These are phyloP conservation scores for Amanita brunnescens DNA, from an alignment of 768 basidiomycete species.

Conservation along the genomic window DNA sequence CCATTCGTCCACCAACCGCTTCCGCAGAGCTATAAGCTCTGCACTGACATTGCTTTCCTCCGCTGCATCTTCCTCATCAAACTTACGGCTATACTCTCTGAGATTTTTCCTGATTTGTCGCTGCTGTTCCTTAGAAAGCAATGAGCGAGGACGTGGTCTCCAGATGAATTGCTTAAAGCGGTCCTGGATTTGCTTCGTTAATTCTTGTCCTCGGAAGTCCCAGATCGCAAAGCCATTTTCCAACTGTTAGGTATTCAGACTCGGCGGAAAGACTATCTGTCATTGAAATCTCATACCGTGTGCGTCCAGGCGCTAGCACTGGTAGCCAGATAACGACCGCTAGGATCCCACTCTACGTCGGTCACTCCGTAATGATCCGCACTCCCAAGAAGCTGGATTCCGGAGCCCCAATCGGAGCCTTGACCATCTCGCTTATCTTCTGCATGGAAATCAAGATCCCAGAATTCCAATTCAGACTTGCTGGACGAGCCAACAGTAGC, in stretches of 20 bases:
- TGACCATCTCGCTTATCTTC: conserved; percentile 54
- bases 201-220: conserved; percentile 97
- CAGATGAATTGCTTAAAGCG: conserved; percentile 99
- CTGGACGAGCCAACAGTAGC: conserved; percentile 92
- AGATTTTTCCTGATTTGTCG: conserved; percentile 80
- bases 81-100: conserved; percentile 81
- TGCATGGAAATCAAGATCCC: conserved; percentile 89
- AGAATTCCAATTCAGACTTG: conserved; percentile 98
- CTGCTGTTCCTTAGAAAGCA: conserved; percentile 84
- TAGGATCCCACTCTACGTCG: conserved; percentile 98
- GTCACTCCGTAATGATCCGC: conserved; percentile 97
- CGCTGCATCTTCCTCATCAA: conserved; percentile 95
- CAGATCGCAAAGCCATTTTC: conserved; percentile 96
- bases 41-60: conserved; percentile 94
- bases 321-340: conserved; percentile 86
- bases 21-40: conserved; percentile 83
- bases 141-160: conserved; percentile 88
- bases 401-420: conserved; percentile 68
- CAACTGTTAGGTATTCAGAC: conserved; percentile 41
- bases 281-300: conserved; percentile 46
- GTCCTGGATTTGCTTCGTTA: conserved; percentile 83
- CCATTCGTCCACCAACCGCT: conserved; percentile 96
- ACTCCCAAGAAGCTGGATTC: conserved; percentile 77
- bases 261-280: conserved; percentile 8
- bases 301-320: conserved; percentile 94